Base-by-base conservation (phyloP, 441 rosid genomes). In the Jatropha podagrica region DNA sequence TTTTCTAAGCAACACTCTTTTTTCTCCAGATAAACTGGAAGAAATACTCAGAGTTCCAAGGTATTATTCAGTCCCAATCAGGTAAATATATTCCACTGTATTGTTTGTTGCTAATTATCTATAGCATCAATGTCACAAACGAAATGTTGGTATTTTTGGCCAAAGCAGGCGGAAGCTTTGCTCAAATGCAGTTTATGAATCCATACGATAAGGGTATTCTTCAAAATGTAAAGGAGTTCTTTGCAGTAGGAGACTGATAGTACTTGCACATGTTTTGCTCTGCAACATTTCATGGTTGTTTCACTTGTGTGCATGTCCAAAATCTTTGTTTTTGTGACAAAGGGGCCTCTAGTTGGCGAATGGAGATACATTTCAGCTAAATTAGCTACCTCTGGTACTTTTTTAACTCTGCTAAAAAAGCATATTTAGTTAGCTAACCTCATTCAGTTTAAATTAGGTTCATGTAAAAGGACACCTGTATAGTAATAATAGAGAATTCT, bases 41-140 rank as follows among this genome's bases (percentile, higher is more conserved):
- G 80, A 87, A 81, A 73, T 88, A 88, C 76, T 86, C 91, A 7
- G 94, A 87, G 77, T 87, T 90, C 67, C 87, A 82, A 71, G 61
- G 77, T 13, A 68, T 1, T 58, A 74, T 74, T 65, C 76, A 79
- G 41, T 70, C 86, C 55, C 81, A 80, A 44, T 72, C 75, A 77
- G 94, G 91, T 87, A 75, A 78, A 38, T 55, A 58, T 49, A 66
- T 44, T 37, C 48, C 10, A 13, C 71, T 48, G 8, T 59, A 32
- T 26, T 27, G 8, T 9, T 48, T 64, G 44, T 41, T 55, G 59
- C 76, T 71, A 8, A 54, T 59, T 61, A 13, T 61, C 37, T 27
- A 8, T 55, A 44, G 41, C 46, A 37, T 13, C 38, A 23, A 15
- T 76, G 32, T 64, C 65, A 6, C n/a, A 37, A 40, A 38, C n/a